phyloP scores from a whole-genome alignment of 2,329 filamentous ascomycete genomes.

The Monosporascus cannonballus region DNA sequence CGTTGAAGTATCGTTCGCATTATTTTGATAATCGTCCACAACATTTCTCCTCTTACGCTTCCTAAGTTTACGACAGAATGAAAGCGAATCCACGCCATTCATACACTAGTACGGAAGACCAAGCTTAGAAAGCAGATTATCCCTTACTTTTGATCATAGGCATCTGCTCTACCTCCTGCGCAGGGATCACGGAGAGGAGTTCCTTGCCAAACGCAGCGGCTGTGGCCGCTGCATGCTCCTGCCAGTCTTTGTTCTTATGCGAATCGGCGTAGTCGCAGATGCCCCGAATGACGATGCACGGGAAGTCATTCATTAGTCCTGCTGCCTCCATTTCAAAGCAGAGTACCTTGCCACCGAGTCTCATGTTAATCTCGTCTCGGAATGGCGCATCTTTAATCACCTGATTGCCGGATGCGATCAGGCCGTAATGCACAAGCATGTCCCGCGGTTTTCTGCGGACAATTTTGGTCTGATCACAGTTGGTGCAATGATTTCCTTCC shows the following conservation, averaged over 20 bases:
- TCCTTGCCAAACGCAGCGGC: constrained; percentile 17
- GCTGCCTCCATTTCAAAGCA: too few species aligned
- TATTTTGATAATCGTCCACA: too few species aligned
- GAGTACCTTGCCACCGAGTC: not conserved
- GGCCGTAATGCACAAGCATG: constrained; percentile 18
- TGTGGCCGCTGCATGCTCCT: constrained; percentile 12
- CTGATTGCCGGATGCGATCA: constrained; percentile 18
- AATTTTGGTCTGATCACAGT: constrained; percentile 10
- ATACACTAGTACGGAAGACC: too few species aligned
- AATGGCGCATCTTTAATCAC: constrained; percentile 17
- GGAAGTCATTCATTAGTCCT: constrained; percentile 15
- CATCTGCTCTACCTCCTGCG: not conserved
- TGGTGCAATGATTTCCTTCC: constrained; percentile 4
- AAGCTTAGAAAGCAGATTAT: too few species aligned
- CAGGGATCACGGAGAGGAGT: not conserved
- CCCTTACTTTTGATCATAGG: not conserved
- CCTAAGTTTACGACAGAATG: too few species aligned
- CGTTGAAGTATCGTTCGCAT: too few species aligned
- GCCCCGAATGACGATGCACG: constrained; percentile 20
- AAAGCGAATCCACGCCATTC: too few species aligned
- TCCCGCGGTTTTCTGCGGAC: constrained; percentile 10
- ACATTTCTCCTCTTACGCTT: too few species aligned
- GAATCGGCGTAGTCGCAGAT: constrained; percentile 22
- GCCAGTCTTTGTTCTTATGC: constrained; percentile 20
- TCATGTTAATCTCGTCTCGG: constrained; percentile 9